Evolutionary conservation across 73 alveolate genomes (phyloP), one percentile per base, ranked within the genome.

Genomic region (Symbiodinium natans): DNA sequence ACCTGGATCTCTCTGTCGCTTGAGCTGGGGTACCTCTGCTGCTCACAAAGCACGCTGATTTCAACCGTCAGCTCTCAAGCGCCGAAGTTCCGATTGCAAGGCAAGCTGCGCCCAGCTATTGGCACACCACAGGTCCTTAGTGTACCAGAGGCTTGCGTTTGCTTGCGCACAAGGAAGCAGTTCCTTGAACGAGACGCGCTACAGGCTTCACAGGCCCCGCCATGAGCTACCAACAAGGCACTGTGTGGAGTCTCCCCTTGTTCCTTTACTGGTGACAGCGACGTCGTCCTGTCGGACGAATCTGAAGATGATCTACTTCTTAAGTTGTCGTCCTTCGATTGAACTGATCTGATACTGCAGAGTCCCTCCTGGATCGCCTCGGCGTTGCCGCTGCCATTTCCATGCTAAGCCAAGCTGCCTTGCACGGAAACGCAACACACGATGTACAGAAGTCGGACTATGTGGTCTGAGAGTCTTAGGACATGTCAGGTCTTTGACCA

Each of bases 201-300:
- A 31, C 39, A 39, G 42, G 19, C 71, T 0, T 40, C 19, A n/a
- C 80, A 63, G 80, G 3, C 59, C 9, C 9, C 59, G 25, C 3
- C 86, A 7, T 77, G 86, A 3, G 33, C 34, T 82, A 38, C 89
- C 29, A 2, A 40, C 15, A 63, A n/a, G 88, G 21, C 17, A 33
- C 96, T 68, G 46, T 90, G 46, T n/a, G 96, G 96, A n/a, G 96
- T 90, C 87, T 90, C 96, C 36, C 88, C 86, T 33, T 84, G 96
- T 77, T 90, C 96, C 38, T 71, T 63, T 77, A 90, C 96, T 1
- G 96, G 96, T n/a, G 96, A 90, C n/a, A 90, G 41, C 17, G 75
- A 68, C 11, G 96, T 63, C 41, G 96, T 68, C 86, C 96, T 90
- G 59, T 46, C 21, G 6, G 6, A 13, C 59, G 59, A n/a, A n/a